Evolutionary conservation across 2,329 filamentous ascomycete genomes (phyloP), one percentile per base, ranked within the genome.

Genomic region (Sphaerulina musiva): DNA sequence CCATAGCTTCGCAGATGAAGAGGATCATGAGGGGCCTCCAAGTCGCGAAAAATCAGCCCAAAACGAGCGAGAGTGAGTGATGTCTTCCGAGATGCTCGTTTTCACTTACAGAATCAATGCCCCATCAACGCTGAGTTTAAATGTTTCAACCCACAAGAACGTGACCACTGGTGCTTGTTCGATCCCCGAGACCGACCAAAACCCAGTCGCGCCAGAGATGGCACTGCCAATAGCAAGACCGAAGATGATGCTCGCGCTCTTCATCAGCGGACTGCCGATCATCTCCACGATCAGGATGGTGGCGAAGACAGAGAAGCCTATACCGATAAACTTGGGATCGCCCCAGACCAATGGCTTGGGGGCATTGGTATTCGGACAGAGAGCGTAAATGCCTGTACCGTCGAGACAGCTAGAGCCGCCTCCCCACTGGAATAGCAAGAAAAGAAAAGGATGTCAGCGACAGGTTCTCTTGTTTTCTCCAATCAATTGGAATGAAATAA

Each of bases 211-310:
- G 1, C 56, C 59, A 23, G 57, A 57, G n/a, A 59, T 61, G 3
- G 57, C 54, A 44, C 57, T 59, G 20, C 59, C 59, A 6, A 61
- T 54, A 12, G 54, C 59, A 34, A 61, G 50, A 12, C 59, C 57
- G 36, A 61, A 55, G 29, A 61, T 59, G 47, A 61, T 59, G 26
- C 54, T 54, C 1, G 54, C 57, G 17, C 54, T 57, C 40, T 61
- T 61, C 57, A 59, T 61, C 49, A 61, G 38, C 1, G 57, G 59
- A 44, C 51, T 53, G 4, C 59, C 59, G 1, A 59, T 46, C 41
- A 61, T 59, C 42, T 59, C 59, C 11, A 61, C 56, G 32, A 61
- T 46, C 29, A 61, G 47, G 32, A 61, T 59, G n/a, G 59, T 61
- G 2, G 52, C 59, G 29, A 61, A 61, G 17, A 59, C 57, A 6